Percentiles rank a stretch among this genome's conserved stretches.
Evolutionary conservation across 2,329 filamentous ascomycete genomes (phyloP).

Genomic region (Penicillium sp.): DNA sequence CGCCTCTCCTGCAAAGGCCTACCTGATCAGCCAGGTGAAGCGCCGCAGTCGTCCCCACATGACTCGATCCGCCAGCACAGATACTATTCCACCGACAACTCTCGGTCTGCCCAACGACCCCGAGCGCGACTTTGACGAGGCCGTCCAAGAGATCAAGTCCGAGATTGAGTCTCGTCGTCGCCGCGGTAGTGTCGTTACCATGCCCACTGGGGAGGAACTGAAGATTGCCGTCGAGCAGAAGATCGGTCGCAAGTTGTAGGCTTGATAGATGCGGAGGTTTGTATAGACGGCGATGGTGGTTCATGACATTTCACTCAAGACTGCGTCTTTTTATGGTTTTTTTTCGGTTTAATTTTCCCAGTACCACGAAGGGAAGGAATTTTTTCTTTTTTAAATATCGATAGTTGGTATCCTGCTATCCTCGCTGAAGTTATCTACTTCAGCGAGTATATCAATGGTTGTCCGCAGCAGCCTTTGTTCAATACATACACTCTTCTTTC

Average conservation of each 20-base stretch:
- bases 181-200: conserved; percentile 44
- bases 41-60: conserved; percentile 47
- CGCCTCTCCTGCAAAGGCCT: conserved; percentile 69
- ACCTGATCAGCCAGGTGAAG: conserved; percentile 59
- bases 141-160: conserved; percentile 68
- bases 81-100: conserved; percentile 62
- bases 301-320: not conserved
- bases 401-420: not conserved
- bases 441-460: not conserved
- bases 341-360: not conserved
- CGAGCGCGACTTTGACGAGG: conserved; percentile 71
- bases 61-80: conserved; percentile 54
- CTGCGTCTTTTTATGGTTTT: not conserved
- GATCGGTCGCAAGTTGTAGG: conserved; percentile 47
- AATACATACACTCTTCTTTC: not conserved
- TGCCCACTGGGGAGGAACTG: conserved; percentile 51
- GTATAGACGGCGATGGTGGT: not conserved
- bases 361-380: not conserved
- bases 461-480: not conserved
- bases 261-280: not conserved
- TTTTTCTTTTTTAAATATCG: not conserved
- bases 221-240: conserved; percentile 52
- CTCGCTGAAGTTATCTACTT: not conserved
- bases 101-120: conserved; percentile 78
- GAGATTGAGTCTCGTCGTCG: conserved; percentile 65